Evolutionary conservation across 208 protist genomes (phyloP), one percentile per base, ranked within the genome.

Genomic region (Endotrypanum monterogeii): DNA sequence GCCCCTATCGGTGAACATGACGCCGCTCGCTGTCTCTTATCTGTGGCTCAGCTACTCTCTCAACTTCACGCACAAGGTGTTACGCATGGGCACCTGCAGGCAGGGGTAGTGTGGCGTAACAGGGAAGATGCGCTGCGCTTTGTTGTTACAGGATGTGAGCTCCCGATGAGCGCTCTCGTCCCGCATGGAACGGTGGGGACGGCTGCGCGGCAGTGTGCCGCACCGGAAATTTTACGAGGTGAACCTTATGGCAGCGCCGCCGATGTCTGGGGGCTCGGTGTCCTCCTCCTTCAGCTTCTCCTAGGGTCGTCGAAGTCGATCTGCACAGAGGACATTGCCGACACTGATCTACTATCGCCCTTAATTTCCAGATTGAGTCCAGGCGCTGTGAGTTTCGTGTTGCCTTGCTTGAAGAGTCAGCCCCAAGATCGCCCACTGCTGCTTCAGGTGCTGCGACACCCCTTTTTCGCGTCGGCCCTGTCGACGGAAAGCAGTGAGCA

Each of bases 251-350:
- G 60, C 55, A 82, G 62, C 46, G 82, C 84, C 41, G 85, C 91
- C 7, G 91, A 96, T 71, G 87, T 96, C 30, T 94, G 89, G 91
- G 83, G 86, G 1, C 35, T 96, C 1, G 91, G 82, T n/a, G 86
- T 91, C 20, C 73, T 94, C 14, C 82, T 96, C 60, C 63, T 93
- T 25, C 85, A 90, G 65, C 83, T 96, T 54, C 25, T 89, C 16
- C 69, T 80, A 2, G 83, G 76, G 1, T 50, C 48, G 23, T 71
- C 71, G 39, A 86, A 81, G 62, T 8, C 61, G 63, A 83, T 86
- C 35, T 65, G 71, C 52, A 93, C 89, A n/a, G 87, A 76, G 7
- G 89, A 96, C 54, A 37, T 96, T 11, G 79, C 81, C 18, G 84
- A 92, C 71, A 80, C 87, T 3, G 88, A 93, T 63, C 74, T 96